Evolutionary conservation across 495 filamentous ascomycete species (phyloP).

Genomic region (Penicillium taxi): DNA sequence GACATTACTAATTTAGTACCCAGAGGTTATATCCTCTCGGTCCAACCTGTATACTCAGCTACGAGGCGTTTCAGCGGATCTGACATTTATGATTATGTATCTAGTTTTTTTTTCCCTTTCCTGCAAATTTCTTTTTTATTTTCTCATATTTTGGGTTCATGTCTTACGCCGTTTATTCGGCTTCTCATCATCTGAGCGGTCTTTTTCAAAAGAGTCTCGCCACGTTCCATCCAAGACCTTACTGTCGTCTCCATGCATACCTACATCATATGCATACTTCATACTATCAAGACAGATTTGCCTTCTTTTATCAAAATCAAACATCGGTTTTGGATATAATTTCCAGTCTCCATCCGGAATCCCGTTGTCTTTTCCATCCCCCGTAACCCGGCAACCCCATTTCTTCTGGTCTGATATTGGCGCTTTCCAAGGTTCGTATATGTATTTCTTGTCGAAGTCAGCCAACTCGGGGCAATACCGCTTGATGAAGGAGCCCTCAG

Average conservation of each 20-base stretch:
- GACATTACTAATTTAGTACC: no score
- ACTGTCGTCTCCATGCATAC: conserved; percentile 51
- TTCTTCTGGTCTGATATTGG: conserved; percentile 51
- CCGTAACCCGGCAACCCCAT: conserved; percentile 49
- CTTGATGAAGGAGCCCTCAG: conserved; percentile 50
- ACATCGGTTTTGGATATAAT: conserved; percentile 70
- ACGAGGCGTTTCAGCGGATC: no score
- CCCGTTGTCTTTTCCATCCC: conserved; percentile 36
- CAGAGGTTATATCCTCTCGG: no score
- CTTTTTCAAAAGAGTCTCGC: conserved; percentile 45
- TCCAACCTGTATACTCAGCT: no score
- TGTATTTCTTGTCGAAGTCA: conserved; percentile 53
- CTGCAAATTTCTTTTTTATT: not conserved
- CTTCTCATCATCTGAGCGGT: conserved; percentile 13
- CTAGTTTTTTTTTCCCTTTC: not conserved
- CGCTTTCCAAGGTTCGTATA: conserved; percentile 69
- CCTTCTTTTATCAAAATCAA: conserved; percentile 55
- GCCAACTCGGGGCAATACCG: conserved; percentile 56
- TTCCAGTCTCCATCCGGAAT: conserved; percentile 24
- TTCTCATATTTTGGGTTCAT: not conserved
- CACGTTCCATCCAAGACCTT: conserved; percentile 55
- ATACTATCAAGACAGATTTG: conserved; percentile 52
- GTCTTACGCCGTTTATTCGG: conserved; percentile 16
- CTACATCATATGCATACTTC: conserved; percentile 57
- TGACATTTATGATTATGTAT: not conserved